Evolutionary conservation across 257 asterid genomes (phyloP), one percentile per base, ranked within the genome.

Genomic region (Phtheirospermum japonicum): DNA sequence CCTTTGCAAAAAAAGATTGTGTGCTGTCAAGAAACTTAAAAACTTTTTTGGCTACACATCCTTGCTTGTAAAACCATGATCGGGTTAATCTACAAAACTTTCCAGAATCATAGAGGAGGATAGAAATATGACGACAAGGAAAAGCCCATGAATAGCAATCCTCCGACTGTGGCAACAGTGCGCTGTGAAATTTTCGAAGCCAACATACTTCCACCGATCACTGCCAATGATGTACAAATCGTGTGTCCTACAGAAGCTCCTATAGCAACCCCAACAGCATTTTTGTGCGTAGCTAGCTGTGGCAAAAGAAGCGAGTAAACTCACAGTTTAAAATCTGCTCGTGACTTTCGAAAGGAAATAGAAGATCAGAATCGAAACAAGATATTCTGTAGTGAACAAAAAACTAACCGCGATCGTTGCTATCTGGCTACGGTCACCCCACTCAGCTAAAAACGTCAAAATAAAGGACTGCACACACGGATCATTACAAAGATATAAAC

Each of bases 371-470:
- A 23, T 42, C n/a, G n/a, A 16, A 18, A 19, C 17, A 43, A 46
- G 48, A 43, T 7, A 7, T 37, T 26, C 51, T 1, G 34, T n/a
- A 40, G 53, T 19, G 42, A 48, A 57, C 20, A 56, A 59, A 68
- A 20, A 59, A 59, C 94, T 85, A 83, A 85, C 94, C 57, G 98
- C 96, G 63, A 91, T 88, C 67, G 98, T 91, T 58, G 98, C 98
- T 59, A 88, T 88, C 85, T 91, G 98, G 82, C 98, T 91, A 57
- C 98, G 95, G 61, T 91, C 98, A 17, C 98, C 98, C 98, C 98
- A 91, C 69, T 91, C 98, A 9, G 98, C 98, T 77, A 88, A 76
- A 75, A 91, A 91, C 57, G 96, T 91, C 86, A 91, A 81, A 54
- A 91, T 86, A 60, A 88, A 91, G 42, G 98, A 79, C 96, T 91